phyloP scores from a whole-genome alignment of 768 basidiomycete genomes.

The Cytidiella melzeri region DNA sequence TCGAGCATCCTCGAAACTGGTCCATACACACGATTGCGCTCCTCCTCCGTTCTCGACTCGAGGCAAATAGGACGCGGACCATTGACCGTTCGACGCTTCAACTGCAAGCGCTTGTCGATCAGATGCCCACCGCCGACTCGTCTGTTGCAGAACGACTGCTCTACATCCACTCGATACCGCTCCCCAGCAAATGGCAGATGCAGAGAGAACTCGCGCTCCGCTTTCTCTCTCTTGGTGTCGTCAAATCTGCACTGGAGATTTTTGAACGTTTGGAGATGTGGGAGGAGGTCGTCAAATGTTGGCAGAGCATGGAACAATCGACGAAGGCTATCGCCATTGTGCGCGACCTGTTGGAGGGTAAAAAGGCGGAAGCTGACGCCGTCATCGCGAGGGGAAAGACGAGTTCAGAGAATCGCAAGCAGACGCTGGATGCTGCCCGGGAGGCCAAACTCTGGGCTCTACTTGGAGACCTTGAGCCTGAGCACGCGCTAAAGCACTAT shows the following conservation, averaged over 20 bases:
- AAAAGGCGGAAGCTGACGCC: slow-evolving; percentile 74
- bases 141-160: slow-evolving; percentile 64
- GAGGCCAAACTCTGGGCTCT: slow-evolving; percentile 95
- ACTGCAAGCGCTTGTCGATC: slow-evolving; percentile 92
- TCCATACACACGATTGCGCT: slow-evolving; percentile 95
- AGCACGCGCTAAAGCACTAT: slow-evolving; percentile 68
- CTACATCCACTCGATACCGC: slow-evolving; percentile 72
- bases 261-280: slow-evolving; percentile 97
- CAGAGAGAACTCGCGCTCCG: slow-evolving; percentile 84
- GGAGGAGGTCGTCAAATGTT: slow-evolving; percentile 93
- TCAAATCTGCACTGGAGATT: slow-evolving; percentile 87
- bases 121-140: slow-evolving; percentile 89
- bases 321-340: slow-evolving; percentile 80
- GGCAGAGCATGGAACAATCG: slow-evolving; percentile 70
- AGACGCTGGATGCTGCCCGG: slow-evolving; percentile 53
- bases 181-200: slow-evolving; percentile 92
- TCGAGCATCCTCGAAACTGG: slow-evolving; percentile 91
- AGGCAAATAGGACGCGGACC: slow-evolving; percentile 82
- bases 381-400: slow-evolving; percentile 59
- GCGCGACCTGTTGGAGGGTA: slow-evolving; percentile 76
- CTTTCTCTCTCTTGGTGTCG: slow-evolving; percentile 80
- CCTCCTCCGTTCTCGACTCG: slow-evolving; percentile 86
- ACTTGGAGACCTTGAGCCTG: slow-evolving; percentile 84
- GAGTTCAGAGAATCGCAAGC: slow-evolving; percentile 34
- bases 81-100: slow-evolving; percentile 91